These are phyloP conservation scores for Cladobotryum protrusum DNA, from an alignment of 2,329 filamentous ascomycete genomes.

Conservation along the genomic window DNA sequence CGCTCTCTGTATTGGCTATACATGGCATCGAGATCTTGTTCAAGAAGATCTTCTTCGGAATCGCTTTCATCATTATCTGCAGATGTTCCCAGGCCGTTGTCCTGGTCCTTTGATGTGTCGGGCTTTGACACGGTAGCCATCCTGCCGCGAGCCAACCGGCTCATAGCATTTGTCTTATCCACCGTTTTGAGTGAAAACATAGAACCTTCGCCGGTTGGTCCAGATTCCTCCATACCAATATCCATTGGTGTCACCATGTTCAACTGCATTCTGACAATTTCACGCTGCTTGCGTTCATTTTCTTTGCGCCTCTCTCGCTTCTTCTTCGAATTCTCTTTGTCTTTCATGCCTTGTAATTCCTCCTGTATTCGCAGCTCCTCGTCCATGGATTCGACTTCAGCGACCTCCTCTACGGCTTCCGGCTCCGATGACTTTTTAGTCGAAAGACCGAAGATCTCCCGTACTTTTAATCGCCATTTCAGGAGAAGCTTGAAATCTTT, in stretches of 20 bases:
- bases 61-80: conserved; percentile 59
- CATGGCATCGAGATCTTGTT: conserved; percentile 78
- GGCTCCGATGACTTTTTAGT: conserved; percentile 57
- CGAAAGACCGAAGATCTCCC: conserved; percentile 84
- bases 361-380: conserved; percentile 88
- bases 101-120: conserved; percentile 49
- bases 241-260: conserved; percentile 96
- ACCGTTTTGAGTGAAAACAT: conserved; percentile 83
- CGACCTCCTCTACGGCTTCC: conserved; percentile 59
- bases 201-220: conserved; percentile 69
- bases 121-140: conserved; percentile 64
- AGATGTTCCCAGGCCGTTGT: conserved; percentile 51
- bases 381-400: conserved; percentile 83
- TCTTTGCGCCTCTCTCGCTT: conserved; percentile 80
- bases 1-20: conserved; percentile 81
- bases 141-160: conserved; percentile 59
- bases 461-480: conserved; percentile 81
- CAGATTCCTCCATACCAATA: conserved; percentile 83
- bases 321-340: conserved; percentile 68
- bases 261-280: conserved; percentile 93
- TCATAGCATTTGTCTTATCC: conserved; percentile 66
- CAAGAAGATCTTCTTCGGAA: conserved; percentile 73
- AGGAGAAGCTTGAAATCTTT: conserved; percentile 91
- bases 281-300: conserved; percentile 90
- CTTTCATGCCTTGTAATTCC: conserved; percentile 74